These are phyloP conservation scores for Excoecaria agallocha DNA, from an alignment of 345 rosid species.

Conservation along the genomic window DNA sequence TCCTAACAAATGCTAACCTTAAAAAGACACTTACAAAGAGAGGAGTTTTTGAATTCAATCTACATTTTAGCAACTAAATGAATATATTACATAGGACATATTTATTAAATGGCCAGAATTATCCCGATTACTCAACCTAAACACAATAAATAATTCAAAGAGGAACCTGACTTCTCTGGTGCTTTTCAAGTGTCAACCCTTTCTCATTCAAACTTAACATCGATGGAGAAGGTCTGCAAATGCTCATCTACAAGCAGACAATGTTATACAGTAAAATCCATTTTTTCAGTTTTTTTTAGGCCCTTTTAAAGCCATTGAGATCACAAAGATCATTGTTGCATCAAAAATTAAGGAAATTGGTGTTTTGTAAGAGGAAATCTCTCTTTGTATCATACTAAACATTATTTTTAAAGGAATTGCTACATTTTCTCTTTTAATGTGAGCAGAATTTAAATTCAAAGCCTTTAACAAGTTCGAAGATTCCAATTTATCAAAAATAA, in stretches of 20 bases:
- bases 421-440: neutral
- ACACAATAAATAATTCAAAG: neutral
- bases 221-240: neutral
- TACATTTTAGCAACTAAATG: too few species aligned
- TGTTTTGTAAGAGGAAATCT: neutral
- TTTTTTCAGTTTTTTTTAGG: neutral
- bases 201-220: neutral
- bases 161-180: slow-evolving; percentile 16
- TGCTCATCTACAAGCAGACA: neutral
- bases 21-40: too few species aligned
- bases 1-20: too few species aligned
- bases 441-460: neutral
- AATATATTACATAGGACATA: too few species aligned
- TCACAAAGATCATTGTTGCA: neutral
- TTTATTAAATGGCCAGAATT: too few species aligned
- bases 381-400: slow-evolving; percentile 3
- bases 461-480: neutral
- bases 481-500: too few species aligned
- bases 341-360: neutral
- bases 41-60: too few species aligned
- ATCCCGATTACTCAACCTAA: too few species aligned
- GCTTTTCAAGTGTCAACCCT: slow-evolving; percentile 1
- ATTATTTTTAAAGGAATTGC: neutral
- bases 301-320: neutral
- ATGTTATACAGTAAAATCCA: slow-evolving; percentile 21